phyloP scores from a whole-genome alignment of 352 stramenopile genomes.

The Phytophthora idaei region DNA sequence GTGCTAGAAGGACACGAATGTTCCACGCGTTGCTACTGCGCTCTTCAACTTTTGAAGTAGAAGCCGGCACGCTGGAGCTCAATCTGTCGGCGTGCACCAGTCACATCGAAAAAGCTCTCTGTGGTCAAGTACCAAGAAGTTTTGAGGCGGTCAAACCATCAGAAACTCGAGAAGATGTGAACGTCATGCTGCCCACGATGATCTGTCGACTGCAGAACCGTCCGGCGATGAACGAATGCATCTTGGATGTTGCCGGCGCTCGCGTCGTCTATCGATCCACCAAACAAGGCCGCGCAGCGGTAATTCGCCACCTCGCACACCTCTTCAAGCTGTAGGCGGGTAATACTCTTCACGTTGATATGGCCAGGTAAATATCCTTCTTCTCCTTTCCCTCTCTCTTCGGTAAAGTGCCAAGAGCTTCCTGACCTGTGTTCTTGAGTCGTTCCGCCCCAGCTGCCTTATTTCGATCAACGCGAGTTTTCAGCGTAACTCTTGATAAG shows the following conservation, averaged over 20 bases:
- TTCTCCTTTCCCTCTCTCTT: conserved; percentile 20
- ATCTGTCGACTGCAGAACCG: conserved; percentile 53
- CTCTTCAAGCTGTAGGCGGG: conserved; percentile 27
- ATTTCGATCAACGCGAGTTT: conserved; percentile 52
- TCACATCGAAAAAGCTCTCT: conserved; percentile 46
- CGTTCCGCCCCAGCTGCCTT: conserved; percentile 31
- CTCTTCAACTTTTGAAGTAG: conserved; percentile 57
- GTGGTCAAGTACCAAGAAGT: conserved; percentile 1
- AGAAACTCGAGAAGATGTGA: conserved; percentile 54
- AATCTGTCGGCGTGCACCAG: conserved; percentile 52
- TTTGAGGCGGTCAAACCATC: conserved; percentile 14
- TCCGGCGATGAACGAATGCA: conserved; percentile 59
- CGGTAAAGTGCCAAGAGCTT: conserved; percentile 8
- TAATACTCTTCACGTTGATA: conserved; percentile 54
- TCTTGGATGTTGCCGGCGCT: conserved; percentile 49
- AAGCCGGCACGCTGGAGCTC: conserved; percentile 51
- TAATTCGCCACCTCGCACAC: conserved; percentile 55
- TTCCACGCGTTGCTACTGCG: conserved; percentile 63
- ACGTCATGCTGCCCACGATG: conserved; percentile 39
- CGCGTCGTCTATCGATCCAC: conserved; percentile 63
- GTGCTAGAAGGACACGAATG: conserved; percentile 46
- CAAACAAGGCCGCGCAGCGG: conserved; percentile 57
- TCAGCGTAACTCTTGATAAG: conserved; percentile 62
- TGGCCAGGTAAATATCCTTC: conserved; percentile 56
- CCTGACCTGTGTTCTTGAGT: conserved; percentile 28